Evolutionary conservation across 345 rosid genomes (phyloP).

Genomic region (Eucalyptus tenuipes): DNA sequence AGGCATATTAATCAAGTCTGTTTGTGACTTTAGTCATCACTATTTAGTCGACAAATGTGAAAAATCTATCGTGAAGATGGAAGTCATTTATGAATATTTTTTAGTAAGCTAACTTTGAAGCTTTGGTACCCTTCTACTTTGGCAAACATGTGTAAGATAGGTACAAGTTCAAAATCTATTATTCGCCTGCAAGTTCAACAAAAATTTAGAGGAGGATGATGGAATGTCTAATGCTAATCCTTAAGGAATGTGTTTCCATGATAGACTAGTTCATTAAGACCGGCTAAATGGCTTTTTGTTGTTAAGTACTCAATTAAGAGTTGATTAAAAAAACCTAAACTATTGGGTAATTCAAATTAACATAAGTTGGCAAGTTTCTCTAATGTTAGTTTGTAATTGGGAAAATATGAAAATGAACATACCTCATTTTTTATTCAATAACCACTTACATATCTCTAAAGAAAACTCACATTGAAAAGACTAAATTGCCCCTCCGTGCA

Average conservation of each 20-base stretch:
- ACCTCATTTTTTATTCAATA: too few relatives aligned
- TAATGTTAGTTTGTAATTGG: neutral
- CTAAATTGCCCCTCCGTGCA: neutral
- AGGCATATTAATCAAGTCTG: neutral
- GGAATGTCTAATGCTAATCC: neutral
- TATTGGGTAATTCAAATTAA: rapidly evolving
- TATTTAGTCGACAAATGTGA: rapidly evolving
- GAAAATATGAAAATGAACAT: neutral
- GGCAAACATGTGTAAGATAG: neutral
- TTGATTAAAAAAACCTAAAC: neutral
- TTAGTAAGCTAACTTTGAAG: neutral
- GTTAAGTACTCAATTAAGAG: neutral
- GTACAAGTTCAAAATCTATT: neutral
- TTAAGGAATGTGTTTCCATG: neutral
- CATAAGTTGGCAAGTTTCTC: neutral
- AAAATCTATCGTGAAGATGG: rapidly evolving
- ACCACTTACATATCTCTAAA: neutral
- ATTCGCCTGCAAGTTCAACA: neutral
- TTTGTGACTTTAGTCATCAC: neutral
- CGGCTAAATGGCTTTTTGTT: neutral
- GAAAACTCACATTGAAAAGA: neutral
- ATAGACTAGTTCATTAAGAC: neutral
- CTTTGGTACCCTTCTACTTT: rapidly evolving
- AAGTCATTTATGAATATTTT: neutral
- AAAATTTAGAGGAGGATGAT: neutral